Evolutionary conservation across 306 rosid genomes (phyloP).

Genomic region (Cucumis melo): DNA sequence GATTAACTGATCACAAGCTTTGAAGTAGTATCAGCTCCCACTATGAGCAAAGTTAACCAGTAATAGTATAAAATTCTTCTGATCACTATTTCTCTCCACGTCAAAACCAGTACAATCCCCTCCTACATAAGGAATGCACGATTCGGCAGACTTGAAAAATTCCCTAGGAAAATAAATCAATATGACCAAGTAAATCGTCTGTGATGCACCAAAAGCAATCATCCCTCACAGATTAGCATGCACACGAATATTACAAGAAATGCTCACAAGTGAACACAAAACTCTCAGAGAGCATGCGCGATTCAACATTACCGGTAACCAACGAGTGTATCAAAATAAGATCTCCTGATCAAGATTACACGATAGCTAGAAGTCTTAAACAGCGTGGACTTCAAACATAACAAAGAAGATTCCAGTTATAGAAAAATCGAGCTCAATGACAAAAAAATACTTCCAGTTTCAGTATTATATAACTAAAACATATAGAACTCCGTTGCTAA

Average conservation of each 20-base stretch:
- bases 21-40: not conserved
- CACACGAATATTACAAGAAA: not conserved
- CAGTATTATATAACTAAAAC: not conserved
- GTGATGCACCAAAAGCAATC: not conserved
- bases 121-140: not conserved
- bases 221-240: not conserved
- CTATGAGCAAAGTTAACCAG: not conserved
- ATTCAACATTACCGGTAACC: not conserved
- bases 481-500: not conserved
- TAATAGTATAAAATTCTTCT: not conserved
- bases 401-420: not conserved
- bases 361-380: not conserved
- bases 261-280: not conserved
- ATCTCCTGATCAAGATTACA: not conserved
- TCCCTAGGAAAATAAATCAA: not conserved
- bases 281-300: not conserved
- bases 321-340: not conserved
- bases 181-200: not conserved
- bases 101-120: not conserved
- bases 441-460: not conserved
- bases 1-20: not conserved
- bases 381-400: not conserved
- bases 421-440: not conserved
- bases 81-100: not conserved
- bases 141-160: not conserved